Evolutionary conservation across 192 early-diverging fungal species (phyloP), one percentile per base, ranked within the genome.

Genomic region (Spizellomyces punctatus): DNA sequence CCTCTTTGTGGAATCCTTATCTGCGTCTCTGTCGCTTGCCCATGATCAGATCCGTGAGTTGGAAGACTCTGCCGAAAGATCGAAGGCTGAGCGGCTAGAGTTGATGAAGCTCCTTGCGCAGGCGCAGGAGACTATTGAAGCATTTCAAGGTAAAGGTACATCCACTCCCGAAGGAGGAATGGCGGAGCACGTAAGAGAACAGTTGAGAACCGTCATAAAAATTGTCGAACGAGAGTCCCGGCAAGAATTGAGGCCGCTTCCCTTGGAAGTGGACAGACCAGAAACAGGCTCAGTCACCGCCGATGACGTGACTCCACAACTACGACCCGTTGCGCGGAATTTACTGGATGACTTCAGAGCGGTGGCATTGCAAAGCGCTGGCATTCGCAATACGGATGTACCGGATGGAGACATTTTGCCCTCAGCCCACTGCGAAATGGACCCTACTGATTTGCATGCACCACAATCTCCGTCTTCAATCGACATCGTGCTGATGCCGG

Each of bases 61-160:
- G n/a, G 49, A 66, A 46, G 63, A 56, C 8, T n/a, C n/a, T 10
- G 21, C 17, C 6, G 19, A 36, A 21, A 36, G 59, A 58, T 42
- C 57, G 5, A 0, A 19, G 27, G 42, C 46, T 8, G 75, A 79
- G 46, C 16, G 46, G 16, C 6, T 10, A 8, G 75, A 79, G 36
- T 58, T 79, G 1, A n/a, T 22, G 17, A 41, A 59, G 10, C 56
- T 79, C 14, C 66, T 80, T 8, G 63, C 63, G 6, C 70, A 78
- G 27, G 78, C 78, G 42, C 78, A 80, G 71, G 78, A 80, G 46
- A 72, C 69, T 45, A 72, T 77, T 46, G 78, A 79, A 56, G 16
- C 44, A 49, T 45, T 78, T 5, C 17, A 57, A 9, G 64, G 48
- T 49, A 63, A 22, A 10, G 41, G 57, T 49, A 22, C 54, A n/a